Evolutionary conservation across 345 rosid genomes (phyloP).

Genomic region (Hibiscus trionum): DNA sequence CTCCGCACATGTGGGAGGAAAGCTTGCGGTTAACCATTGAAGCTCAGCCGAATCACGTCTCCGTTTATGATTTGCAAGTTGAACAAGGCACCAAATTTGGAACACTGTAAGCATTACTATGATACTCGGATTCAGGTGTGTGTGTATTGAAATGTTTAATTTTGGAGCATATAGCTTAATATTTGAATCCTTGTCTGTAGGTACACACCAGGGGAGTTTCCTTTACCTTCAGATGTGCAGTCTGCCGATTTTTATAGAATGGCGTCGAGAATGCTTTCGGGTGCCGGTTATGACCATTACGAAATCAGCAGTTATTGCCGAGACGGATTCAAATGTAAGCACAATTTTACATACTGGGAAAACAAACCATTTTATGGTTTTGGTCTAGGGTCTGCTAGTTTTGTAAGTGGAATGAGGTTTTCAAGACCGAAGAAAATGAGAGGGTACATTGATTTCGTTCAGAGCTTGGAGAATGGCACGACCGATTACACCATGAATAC

Average conservation of each 20-base stretch:
- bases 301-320: conserved; percentile 77
- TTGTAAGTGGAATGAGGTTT: conserved; percentile 65
- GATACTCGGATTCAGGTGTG: not conserved
- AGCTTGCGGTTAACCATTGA: conserved; percentile 55
- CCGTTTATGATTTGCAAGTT: conserved; percentile 96
- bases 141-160: not conserved
- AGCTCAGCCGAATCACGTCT: conserved; percentile 62
- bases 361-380: conserved; percentile 74
- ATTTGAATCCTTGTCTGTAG: conserved; percentile 27
- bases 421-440: conserved; percentile 83
- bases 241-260: conserved; percentile 74
- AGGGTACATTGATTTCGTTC: conserved; percentile 54
- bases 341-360: conserved; percentile 83
- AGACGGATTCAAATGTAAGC: conserved; percentile 67
- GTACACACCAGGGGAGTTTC: conserved; percentile 81
- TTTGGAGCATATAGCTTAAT: not conserved
- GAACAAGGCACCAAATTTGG: conserved; percentile 92
- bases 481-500: conserved; percentile 27
- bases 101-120: conserved; percentile 41
- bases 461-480: conserved; percentile 48
- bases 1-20: conserved; percentile 75
- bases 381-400: conserved; percentile 95
- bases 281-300: conserved; percentile 67
- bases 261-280: conserved; percentile 59
- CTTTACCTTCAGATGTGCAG: conserved; percentile 73